Evolutionary conservation across 352 stramenopile species (phyloP).

Genomic region (Phytophthora colocasiae): DNA sequence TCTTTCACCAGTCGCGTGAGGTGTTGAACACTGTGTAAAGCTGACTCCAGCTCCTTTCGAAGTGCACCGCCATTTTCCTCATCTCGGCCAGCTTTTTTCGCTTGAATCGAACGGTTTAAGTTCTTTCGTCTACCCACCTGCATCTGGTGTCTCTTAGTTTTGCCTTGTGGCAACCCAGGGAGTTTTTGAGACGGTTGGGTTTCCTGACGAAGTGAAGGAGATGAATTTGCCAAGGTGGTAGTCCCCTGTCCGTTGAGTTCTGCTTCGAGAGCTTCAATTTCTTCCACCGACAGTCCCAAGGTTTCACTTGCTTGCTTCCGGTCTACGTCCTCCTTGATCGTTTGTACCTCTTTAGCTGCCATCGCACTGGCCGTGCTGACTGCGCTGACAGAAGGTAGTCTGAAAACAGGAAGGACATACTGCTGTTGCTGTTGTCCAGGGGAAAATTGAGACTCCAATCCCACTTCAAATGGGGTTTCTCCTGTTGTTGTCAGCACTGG

Average conservation of each 20-base stretch:
- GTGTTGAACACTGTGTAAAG: constrained; percentile 69
- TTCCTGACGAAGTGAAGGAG: background rate
- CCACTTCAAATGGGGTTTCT: constrained; percentile 80
- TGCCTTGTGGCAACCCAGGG: constrained; percentile 18
- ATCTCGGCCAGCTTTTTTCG: constrained; percentile 15
- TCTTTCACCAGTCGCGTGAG: constrained; percentile 76
- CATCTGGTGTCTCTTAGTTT: constrained; percentile 16
- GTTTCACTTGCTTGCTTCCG: constrained; percentile 69
- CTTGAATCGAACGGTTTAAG: constrained; percentile 1
- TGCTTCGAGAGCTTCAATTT: constrained; percentile 72
- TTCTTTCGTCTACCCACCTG: constrained; percentile 21
- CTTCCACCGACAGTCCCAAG: constrained; percentile 66
- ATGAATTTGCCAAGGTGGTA: background rate
- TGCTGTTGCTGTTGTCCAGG: constrained; percentile 23
- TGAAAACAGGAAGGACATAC: constrained; percentile 77
- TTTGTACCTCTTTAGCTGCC: constrained; percentile 49
- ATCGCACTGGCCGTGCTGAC: constrained; percentile 44
- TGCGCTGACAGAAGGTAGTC: constrained; percentile 67
- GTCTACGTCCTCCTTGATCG: constrained; percentile 58
- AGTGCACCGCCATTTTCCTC: constrained; percentile 37
- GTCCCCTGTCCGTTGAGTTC: constrained; percentile 43
- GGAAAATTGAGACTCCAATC: constrained; percentile 41
- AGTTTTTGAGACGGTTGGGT: constrained; percentile 32
- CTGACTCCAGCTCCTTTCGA: constrained; percentile 61
- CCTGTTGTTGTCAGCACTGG: constrained; percentile 73